Evolutionary conservation across 352 stramenopile genomes (phyloP).

Genomic region (Pythium folliculosum): DNA sequence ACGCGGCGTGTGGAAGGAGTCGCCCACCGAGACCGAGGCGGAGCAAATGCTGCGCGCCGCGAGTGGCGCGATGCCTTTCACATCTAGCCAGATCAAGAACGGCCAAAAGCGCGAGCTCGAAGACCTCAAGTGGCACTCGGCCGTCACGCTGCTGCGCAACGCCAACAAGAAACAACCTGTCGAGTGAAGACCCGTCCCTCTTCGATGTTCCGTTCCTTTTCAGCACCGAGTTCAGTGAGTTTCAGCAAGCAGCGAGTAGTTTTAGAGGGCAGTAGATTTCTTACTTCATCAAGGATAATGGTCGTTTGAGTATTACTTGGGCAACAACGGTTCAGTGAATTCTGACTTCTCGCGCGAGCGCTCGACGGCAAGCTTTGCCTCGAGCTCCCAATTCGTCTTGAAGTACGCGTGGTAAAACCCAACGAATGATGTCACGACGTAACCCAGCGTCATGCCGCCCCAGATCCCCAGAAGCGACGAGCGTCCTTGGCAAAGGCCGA

Average conservation of each 20-base stretch:
- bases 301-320: constrained; percentile 7
- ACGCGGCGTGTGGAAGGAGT: constrained; percentile 26
- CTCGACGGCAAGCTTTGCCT: constrained; percentile 51
- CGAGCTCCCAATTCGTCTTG: constrained; percentile 58
- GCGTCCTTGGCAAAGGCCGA: constrained; percentile 46
- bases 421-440: constrained; percentile 73
- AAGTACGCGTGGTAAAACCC: constrained; percentile 60
- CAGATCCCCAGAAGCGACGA: constrained; percentile 67
- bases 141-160: constrained; percentile 23
- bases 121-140: constrained; percentile 32
- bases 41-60: constrained; percentile 32
- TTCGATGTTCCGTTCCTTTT: too few relatives aligned
- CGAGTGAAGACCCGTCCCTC: not conserved
- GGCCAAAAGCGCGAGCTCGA: constrained; percentile 24
- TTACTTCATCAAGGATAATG: not conserved
- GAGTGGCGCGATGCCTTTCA: constrained; percentile 11
- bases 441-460: constrained; percentile 68
- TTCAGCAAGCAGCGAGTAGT: constrained; percentile 4
- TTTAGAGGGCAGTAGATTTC: not conserved
- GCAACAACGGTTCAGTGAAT: constrained; percentile 8
- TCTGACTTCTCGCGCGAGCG: constrained; percentile 35
- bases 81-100: constrained; percentile 9
- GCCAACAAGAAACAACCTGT: constrained; percentile 26
- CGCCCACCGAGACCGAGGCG: constrained; percentile 21
- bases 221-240: not conserved